Conservation (phyloP, 495 filamentous ascomycete genomes). For the Letharia lupina region DNA sequence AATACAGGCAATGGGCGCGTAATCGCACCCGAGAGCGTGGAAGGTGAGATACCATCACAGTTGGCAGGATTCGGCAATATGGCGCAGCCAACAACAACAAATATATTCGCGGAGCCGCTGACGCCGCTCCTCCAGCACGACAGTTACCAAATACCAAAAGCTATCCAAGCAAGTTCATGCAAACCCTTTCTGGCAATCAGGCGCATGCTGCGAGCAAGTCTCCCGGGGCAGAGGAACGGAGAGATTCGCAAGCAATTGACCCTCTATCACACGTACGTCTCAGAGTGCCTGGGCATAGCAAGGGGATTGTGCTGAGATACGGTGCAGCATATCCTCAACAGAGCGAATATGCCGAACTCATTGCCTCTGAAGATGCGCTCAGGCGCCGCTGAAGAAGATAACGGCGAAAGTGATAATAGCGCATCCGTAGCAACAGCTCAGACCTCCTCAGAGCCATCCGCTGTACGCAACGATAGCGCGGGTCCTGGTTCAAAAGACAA, state of each 20-base stretch:
- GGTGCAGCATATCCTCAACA: conserved; percentile 66
- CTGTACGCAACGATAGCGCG: conserved; percentile 31
- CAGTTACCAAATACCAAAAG: conserved; percentile 27
- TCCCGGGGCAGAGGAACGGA: conserved; percentile 14
- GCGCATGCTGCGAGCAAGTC: conserved; percentile 16
- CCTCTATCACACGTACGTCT: conserved; percentile 47
- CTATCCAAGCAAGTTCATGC: conserved; percentile 27
- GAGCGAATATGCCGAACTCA: conserved; percentile 67
- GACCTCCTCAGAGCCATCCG: conserved; percentile 30
- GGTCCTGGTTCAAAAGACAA: conserved; percentile 46
- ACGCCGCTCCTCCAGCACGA: conserved; percentile 21
- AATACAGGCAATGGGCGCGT: neutral
- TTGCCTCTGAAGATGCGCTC: conserved; percentile 59
- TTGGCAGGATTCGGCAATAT: neutral
- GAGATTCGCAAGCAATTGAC: conserved; percentile 39
- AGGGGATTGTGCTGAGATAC: conserved; percentile 12
- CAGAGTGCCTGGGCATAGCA: conserved; percentile 6
- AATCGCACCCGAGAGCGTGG: conserved; percentile 11
- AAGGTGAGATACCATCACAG: conserved; percentile 11
- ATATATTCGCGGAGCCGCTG: conserved; percentile 4
- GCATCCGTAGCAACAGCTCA: conserved; percentile 17
- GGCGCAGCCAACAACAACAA: conserved; percentile 3
- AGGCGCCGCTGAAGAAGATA: conserved; percentile 44
- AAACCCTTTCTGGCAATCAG: conserved; percentile 24
- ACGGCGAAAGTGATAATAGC: conserved; percentile 39